These are phyloP conservation scores for Elsinoe arachidis DNA, from an alignment of 2,329 filamentous ascomycete species.

Conservation along the genomic window DNA sequence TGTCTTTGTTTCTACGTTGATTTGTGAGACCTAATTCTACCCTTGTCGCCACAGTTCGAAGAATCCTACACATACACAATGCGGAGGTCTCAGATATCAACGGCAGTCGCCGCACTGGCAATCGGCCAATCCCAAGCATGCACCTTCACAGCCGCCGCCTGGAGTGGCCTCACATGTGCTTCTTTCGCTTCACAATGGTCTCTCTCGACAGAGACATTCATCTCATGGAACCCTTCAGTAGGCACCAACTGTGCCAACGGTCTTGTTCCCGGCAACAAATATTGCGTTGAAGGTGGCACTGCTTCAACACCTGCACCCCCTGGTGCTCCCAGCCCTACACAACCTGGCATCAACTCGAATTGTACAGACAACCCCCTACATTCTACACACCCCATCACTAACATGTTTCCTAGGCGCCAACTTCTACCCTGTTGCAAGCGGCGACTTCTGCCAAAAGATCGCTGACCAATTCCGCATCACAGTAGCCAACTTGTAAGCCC, in stretches of 20 bases:
- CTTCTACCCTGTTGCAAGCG: neutral
- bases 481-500: neutral
- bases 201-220: neutral
- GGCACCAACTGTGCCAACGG: neutral
- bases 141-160: neutral
- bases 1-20: neutral
- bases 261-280: neutral
- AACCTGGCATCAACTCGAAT: neutral
- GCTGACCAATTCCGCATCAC: neutral
- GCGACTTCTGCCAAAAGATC: conserved; percentile 2
- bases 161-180: neutral
- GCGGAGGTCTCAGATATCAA: neutral
- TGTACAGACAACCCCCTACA: neutral
- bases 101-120: neutral
- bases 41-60: neutral
- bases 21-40: neutral
- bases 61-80: neutral
- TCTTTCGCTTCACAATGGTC: neutral
- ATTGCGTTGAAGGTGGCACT: neutral
- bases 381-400: neutral
- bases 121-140: neutral
- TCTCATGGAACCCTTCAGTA: conserved; percentile 5
- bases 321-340: neutral
- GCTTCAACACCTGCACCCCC: neutral
- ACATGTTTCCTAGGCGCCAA: neutral